Conservation (phyloP, 495 filamentous ascomycete species). For the Neohortaea acidophila region DNA sequence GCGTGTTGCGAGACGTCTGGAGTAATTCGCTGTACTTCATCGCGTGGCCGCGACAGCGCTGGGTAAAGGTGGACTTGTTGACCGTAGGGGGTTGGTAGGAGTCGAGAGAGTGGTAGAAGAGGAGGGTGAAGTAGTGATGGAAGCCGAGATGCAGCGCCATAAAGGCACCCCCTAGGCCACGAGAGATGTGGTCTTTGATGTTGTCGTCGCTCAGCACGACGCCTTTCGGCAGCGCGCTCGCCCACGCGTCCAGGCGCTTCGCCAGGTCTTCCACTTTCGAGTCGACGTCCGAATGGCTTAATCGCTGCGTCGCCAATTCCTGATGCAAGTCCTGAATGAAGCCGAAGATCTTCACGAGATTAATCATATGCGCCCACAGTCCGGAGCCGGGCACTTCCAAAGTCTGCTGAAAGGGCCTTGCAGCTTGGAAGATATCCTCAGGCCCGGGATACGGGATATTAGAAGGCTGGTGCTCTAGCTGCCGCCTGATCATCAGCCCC, state of each 20-base stretch:
- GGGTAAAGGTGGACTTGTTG: conserved; percentile 20
- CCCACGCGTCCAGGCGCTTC: conserved; percentile 1
- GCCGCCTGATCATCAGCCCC: conserved; percentile 25
- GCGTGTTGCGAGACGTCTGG: conserved; percentile 21
- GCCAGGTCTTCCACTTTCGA: not conserved
- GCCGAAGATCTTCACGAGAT: conserved; percentile 10
- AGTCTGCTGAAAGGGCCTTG: not conserved
- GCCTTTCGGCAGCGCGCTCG: not conserved
- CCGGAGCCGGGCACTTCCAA: not conserved
- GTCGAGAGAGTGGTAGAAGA: conserved; percentile 32
- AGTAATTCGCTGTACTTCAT: conserved; percentile 26
- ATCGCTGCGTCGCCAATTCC: not conserved
- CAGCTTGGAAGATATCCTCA: conserved; percentile 2
- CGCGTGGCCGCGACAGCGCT: conserved; percentile 28
- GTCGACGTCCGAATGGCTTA: not conserved
- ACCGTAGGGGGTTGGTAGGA: conserved; percentile 8
- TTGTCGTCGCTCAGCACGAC: conserved; percentile 26
- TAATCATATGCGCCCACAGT: conserved; percentile 14
- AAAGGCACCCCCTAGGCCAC: conserved; percentile 29
- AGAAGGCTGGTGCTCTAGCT: conserved; percentile 7
- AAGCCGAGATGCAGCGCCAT: conserved; percentile 31
- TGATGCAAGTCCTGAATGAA: conserved; percentile 9
- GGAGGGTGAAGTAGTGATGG: conserved; percentile 30
- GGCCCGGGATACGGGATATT: conserved; percentile 9
- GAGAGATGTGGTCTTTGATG: conserved; percentile 15